Evolutionary conservation across 257 asterid genomes (phyloP), one percentile per base, ranked within the genome.

Genomic region (Avicennia marina): DNA sequence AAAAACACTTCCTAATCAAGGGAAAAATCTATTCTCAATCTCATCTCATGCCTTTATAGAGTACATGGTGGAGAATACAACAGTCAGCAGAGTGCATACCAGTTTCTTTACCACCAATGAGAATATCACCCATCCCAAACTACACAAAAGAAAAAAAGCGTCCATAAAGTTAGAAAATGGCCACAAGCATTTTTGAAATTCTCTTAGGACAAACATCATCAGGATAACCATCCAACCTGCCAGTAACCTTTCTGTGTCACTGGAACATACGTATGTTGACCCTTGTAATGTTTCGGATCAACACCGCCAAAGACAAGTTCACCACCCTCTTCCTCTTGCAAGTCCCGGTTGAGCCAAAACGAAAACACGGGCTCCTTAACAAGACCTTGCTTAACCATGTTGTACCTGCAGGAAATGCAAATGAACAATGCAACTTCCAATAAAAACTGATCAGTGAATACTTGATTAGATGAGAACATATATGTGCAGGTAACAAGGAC

Each of bases 241-340:
- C 61, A 55, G 47, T 33, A 55, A 16, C 61, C 61, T 32, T 55
- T 33, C 2, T 15, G 46, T 2, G 61, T 11, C 1, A 55, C 61
- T 6, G 61, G 61, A 4, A 55, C 61, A 2, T 55, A 55, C 16
- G 32, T 36, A 21, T 55, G 61, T 18, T 55, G 17, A 10, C 61
- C 61, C 31, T 32, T 55, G 16, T 29, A 55, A 20, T 55, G 61
- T 12, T 55, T 55, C 3, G 47, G 61, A 55, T 55, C 61, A 33
- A 34, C 61, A 6, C 61, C 61, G 36, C 61, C 61, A 36, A 55
- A 55, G 45, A 55, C 61, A 2, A 55, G 13, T 32, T 55, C 61
- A 18, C 61, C 61, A 6, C 61, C 61, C 29, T 33, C 47, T 55
- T 34, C 43, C 4, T 33, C 61, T 3, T 33, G 20, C 15, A 18